Evolutionary conservation across 306 rosid genomes (phyloP).

Genomic region (Aeschynomene evenia): DNA sequence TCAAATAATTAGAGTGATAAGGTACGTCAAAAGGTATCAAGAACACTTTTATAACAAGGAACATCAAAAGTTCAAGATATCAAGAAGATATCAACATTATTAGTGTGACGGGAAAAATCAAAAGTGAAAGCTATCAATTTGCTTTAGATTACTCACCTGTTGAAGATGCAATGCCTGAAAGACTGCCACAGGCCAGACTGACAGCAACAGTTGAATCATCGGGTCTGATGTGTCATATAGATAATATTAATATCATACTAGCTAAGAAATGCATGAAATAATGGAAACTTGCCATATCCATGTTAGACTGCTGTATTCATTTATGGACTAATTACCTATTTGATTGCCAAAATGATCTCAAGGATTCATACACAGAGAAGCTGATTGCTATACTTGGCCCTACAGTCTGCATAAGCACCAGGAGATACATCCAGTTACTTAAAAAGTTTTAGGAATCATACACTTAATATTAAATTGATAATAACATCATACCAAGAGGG

Average conservation of each 20-base stretch:
- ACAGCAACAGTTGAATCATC: conserved; percentile 67
- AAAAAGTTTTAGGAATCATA: conserved; percentile 11
- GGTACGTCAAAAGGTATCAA: conserved; percentile 14
- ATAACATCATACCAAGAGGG: conserved; percentile 75
- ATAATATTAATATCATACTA: conserved; percentile 9
- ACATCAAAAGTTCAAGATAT: conserved; percentile 28
- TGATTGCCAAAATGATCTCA: conserved; percentile 82
- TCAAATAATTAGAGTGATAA: neutral
- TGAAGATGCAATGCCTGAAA: conserved; percentile 95
- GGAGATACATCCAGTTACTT: conserved; percentile 20
- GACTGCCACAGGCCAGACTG: conserved; percentile 94
- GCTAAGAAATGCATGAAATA: conserved; percentile 3
- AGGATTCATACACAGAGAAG: conserved; percentile 84
- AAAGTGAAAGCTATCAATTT: conserved; percentile 12
- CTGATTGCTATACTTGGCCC: conserved; percentile 96
- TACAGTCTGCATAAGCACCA: conserved; percentile 68
- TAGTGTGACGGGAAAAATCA: conserved; percentile 2
- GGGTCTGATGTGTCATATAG: conserved; percentile 48
- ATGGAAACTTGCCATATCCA: neutral
- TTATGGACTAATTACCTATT: conserved; percentile 54
- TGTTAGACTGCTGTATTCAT: conserved; percentile 13
- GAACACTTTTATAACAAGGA: conserved; percentile 26
- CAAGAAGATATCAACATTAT: conserved; percentile 25
- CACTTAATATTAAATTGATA: conserved; percentile 6
- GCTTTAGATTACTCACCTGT: conserved; percentile 76